phyloP scores from a whole-genome alignment of 2,329 filamentous ascomycete species.

The Fusarium liriodendri region DNA sequence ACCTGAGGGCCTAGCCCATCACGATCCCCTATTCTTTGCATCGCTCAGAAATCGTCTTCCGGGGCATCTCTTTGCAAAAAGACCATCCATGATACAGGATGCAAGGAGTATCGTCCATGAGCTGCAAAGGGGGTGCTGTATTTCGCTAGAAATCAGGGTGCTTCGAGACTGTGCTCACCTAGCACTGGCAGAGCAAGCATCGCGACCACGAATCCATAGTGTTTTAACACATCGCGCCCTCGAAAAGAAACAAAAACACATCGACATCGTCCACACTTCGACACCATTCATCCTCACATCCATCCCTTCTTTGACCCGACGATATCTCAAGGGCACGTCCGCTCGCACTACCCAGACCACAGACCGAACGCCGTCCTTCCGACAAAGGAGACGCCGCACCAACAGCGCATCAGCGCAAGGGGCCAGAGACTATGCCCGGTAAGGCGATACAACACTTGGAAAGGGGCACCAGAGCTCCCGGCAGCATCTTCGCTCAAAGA shows the following conservation, averaged over 20 bases:
- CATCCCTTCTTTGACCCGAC: not conserved
- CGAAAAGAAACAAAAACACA: not conserved
- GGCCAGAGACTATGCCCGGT: not conserved
- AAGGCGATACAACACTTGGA: too few relatives aligned
- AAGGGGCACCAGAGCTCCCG: not conserved
- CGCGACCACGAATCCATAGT: not conserved
- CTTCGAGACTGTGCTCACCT: not conserved
- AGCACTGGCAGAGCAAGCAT: not conserved
- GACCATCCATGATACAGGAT: not conserved
- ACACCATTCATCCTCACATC: not conserved
- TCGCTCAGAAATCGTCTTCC: not conserved
- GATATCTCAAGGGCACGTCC: not conserved
- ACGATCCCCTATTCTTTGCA: not conserved
- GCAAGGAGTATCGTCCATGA: not conserved
- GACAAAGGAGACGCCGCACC: not conserved
- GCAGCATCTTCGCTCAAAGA: not conserved
- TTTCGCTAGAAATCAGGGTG: rapidly evolving
- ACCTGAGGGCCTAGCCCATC: not conserved
- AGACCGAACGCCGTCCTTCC: too few relatives aligned
- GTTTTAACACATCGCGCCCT: constrained; percentile 8
- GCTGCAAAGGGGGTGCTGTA: not conserved
- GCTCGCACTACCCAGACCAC: not conserved
- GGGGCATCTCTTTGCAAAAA: not conserved
- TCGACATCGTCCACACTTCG: not conserved
- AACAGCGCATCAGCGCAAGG: not conserved